Base-by-base conservation (phyloP, 139 green algal species). In the Tetraselmis chui region DNA sequence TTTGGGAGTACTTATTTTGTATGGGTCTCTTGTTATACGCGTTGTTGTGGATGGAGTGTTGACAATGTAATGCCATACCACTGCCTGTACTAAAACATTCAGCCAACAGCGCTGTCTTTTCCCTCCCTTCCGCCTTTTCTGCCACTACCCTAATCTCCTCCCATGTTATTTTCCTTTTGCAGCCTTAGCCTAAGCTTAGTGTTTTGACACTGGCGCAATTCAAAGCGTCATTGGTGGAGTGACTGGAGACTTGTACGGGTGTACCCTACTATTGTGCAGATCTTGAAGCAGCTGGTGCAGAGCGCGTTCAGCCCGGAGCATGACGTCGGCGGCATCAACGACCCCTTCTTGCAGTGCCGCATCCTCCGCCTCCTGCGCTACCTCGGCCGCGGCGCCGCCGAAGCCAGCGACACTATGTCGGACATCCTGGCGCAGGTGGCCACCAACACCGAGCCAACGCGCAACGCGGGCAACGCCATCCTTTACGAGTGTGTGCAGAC, bases 391-490 rank as follows among this genome's bases (percentile, higher is more conserved):
- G 95, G 93, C 79, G 88, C 90, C 80, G 86, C 94, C 11, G 92
- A 96, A n/a, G 90, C 93, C n/a, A 97, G 91, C 81, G 97, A 99
- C 82, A 83, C 88, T 28, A 99, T 99, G 96, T 95, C 89, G 80
- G 97, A 99, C 87, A 93, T 98, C 31, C 92, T 99, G 80, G 97
- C 97, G 1, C 93, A 98, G 88, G 95, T 98, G 29, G 95, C 95
- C 23, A 95, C 92, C 59, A 98, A 97, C 88, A 95, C 95, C 22
- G 93, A 98, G 79, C 79, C 84, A 1, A 86, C 83, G 1, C 92
- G 94, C 79, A 98, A 97, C 67, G 91, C 96, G 24, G 96, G 94
- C 82, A 97, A 98, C 83, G 93, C 95, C 76, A 95, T 99, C 31
- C 89, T 99, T 76, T 99, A 99, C 83, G 96, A 99, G 89, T 94